A percentile compares a stretch with the other conserved stretches of the same genome.
phyloP scores from a whole-genome alignment of 345 rosid species.

The Populus simonii region DNA sequence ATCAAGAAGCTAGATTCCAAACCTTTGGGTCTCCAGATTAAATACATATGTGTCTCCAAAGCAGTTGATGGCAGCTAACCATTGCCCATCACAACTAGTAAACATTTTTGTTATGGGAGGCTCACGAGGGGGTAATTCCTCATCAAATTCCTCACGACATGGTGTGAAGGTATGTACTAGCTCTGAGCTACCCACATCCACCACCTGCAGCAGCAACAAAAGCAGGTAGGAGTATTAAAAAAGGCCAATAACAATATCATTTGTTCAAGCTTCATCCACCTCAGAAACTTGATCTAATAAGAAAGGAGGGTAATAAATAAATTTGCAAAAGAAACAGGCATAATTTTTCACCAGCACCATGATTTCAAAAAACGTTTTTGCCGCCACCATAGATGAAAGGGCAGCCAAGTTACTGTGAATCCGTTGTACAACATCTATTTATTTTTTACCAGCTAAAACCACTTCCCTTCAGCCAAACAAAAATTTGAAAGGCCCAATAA shows the following conservation, averaged over 20 bases:
- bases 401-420: too few relatives aligned
- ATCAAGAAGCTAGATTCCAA: not conserved
- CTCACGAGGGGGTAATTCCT: slow-evolving; percentile 49
- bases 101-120: slow-evolving; percentile 88
- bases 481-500: too few relatives aligned
- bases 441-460: too few relatives aligned
- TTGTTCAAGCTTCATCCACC: not conserved
- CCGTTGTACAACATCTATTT: too few relatives aligned
- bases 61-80: slow-evolving; percentile 92
- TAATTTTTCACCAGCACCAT: not conserved
- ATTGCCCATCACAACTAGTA: slow-evolving; percentile 82
- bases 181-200: slow-evolving; percentile 59
- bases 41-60: slow-evolving; percentile 84
- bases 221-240: not conserved
- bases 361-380: not conserved
- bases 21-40: slow-evolving; percentile 85
- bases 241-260: not conserved
- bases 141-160: slow-evolving; percentile 44
- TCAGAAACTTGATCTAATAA: not conserved
- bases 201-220: slow-evolving; percentile 38
- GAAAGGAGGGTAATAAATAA: not conserved
- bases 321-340: not conserved
- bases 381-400: too few relatives aligned
- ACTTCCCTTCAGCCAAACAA: too few relatives aligned
- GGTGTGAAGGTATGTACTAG: slow-evolving; percentile 62